These are phyloP conservation scores for Scedosporium boydii DNA, from an alignment of 2,329 filamentous ascomycete species.

Conservation along the genomic window DNA sequence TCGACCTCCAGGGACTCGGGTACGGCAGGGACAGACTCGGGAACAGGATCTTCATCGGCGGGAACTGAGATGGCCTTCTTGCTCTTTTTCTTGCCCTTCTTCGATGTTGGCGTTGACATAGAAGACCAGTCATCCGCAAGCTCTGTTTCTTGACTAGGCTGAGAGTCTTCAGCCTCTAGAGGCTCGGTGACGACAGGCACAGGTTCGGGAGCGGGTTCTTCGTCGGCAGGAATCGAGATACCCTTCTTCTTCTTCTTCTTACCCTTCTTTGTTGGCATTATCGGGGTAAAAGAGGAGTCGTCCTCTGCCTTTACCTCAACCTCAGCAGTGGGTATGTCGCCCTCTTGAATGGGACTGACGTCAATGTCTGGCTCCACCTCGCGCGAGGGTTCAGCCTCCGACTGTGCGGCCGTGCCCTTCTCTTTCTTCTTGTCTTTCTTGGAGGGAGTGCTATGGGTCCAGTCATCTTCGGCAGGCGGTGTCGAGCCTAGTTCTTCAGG, in stretches of 20 bases:
- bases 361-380: neutral
- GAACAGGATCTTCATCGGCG: neutral
- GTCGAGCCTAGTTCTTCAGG: neutral
- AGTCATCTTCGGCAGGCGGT: neutral
- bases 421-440: neutral
- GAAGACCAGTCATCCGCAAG: too few species aligned
- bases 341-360: neutral
- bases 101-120: too few species aligned
- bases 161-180: neutral
- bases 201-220: neutral
- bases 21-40: neutral
- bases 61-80: conserved; percentile 9
- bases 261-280: conserved; percentile 21
- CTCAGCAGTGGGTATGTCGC: neutral
- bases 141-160: conserved; percentile 5
- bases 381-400: neutral
- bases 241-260: conserved; percentile 19
- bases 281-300: conserved; percentile 12
- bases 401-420: neutral
- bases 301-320: conserved; percentile 8
- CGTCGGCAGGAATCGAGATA: neutral
- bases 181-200: neutral
- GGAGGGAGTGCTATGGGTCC: neutral
- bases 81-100: too few species aligned
- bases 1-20: neutral